Percentiles rank a stretch among this genome's conserved stretches.
phyloP scores from a whole-genome alignment of 108 stramenopile species.

The Seminavis robusta region DNA sequence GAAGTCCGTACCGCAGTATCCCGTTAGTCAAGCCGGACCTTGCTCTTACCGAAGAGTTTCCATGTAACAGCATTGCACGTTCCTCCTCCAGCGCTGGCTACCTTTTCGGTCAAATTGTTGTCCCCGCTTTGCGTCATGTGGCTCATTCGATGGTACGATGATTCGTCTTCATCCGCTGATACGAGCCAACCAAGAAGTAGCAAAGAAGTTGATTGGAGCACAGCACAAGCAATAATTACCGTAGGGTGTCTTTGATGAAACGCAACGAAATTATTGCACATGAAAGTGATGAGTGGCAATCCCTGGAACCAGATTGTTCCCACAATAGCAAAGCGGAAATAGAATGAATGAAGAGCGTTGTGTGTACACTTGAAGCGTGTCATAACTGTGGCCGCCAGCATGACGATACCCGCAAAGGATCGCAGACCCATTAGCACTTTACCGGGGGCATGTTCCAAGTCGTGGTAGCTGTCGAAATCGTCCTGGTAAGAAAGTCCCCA shows the following conservation, averaged over 20 bases:
- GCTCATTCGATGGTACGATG: slow-evolving; percentile 66
- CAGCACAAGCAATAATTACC: slow-evolving; percentile 51
- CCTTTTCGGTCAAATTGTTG: slow-evolving; percentile 24
- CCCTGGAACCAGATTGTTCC: slow-evolving; percentile 71
- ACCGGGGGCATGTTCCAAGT: slow-evolving; percentile 78
- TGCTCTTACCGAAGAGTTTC: too few species aligned
- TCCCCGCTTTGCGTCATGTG: slow-evolving; percentile 29
- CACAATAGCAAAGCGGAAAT: slow-evolving; percentile 58
- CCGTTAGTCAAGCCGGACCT: too few species aligned
- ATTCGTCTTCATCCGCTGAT: slow-evolving; percentile 52
- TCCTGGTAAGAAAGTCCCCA: slow-evolving; percentile 82
- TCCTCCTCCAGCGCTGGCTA: background rate
- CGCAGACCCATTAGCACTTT: slow-evolving; percentile 68
- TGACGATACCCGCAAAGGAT: slow-evolving; percentile 48
- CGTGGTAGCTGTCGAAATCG: slow-evolving; percentile 86
- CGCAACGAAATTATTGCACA: slow-evolving; percentile 49
- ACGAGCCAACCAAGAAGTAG: slow-evolving; percentile 71
- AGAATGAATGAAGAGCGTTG: slow-evolving; percentile 55
- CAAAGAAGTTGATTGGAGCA: slow-evolving; percentile 60
- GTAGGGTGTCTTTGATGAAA: slow-evolving; percentile 67
- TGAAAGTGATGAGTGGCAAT: slow-evolving; percentile 61
- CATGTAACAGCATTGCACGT: too few species aligned
- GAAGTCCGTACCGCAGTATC: too few species aligned
- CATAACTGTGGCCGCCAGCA: slow-evolving; percentile 50
- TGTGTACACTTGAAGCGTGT: slow-evolving; percentile 52